Evolutionary conservation across 2,329 filamentous ascomycete species (phyloP).

Genomic region (Colletotrichum melonis): DNA sequence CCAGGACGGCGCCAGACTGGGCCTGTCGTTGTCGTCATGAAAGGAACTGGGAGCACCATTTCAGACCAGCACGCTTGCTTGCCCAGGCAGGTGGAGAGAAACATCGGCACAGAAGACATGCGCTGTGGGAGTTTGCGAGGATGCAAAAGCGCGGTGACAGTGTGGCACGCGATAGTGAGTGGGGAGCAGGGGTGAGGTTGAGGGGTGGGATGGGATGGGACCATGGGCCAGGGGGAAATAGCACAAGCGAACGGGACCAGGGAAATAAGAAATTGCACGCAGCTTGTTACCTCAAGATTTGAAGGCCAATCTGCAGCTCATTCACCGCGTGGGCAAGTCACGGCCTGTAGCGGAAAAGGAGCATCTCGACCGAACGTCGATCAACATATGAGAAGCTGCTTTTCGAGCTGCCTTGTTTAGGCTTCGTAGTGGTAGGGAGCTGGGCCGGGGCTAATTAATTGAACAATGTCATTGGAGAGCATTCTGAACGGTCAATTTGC

Average conservation of each 20-base stretch:
- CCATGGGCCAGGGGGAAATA: background rate
- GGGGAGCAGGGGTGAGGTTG: background rate
- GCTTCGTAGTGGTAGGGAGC: conserved; percentile 7
- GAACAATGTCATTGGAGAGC: conserved; percentile 1
- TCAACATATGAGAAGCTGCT: conserved; percentile 11
- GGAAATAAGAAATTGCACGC: conserved; percentile 27
- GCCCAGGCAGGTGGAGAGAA: conserved; percentile 25
- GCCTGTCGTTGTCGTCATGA: conserved; percentile 20
- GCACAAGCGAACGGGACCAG: conserved; percentile 7
- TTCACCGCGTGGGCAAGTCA: background rate
- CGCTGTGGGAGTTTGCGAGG: background rate
- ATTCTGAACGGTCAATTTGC: background rate
- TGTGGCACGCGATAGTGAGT: conserved; percentile 21
- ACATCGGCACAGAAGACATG: background rate
- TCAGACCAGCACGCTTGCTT: conserved; percentile 19
- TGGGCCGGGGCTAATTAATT: conserved; percentile 8
- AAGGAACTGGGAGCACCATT: background rate
- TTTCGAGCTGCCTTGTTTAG: conserved; percentile 32
- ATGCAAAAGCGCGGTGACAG: conserved; percentile 3
- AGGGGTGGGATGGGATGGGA: conserved; percentile 3
- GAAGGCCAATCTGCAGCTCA: background rate
- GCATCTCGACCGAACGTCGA: background rate
- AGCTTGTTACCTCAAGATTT: background rate
- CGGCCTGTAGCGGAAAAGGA: background rate
- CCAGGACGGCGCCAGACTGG: background rate